Evolutionary conservation across 768 basidiomycete genomes (phyloP).

Genomic region (Nidularia sp.): DNA sequence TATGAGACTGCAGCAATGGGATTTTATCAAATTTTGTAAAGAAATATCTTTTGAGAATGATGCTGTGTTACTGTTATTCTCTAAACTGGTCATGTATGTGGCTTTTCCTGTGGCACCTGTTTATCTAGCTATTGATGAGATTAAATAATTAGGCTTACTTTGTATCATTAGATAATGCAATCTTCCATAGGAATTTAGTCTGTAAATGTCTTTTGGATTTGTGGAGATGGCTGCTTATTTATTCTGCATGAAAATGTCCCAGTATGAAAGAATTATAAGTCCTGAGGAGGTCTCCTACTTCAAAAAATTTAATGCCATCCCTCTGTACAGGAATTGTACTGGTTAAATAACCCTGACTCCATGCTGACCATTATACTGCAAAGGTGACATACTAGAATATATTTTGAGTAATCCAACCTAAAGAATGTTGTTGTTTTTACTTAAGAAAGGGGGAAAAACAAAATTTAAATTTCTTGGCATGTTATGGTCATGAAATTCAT

Average conservation of each 20-base stretch:
- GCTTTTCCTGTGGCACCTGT: slow-evolving; percentile 54
- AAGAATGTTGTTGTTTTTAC: not conserved
- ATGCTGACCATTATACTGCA: slow-evolving; percentile 13
- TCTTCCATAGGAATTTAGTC: slow-evolving; percentile 36
- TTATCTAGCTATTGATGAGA: not conserved
- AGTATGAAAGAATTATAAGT: not conserved
- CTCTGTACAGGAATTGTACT: slow-evolving; percentile 28
- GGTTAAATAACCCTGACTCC: not conserved
- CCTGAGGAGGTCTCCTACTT: slow-evolving; percentile 23
- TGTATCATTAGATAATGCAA: slow-evolving; percentile 51
- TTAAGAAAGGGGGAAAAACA: not conserved
- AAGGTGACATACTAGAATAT: slow-evolving; percentile 35
- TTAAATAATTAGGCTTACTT: slow-evolving; percentile 24
- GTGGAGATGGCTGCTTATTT: slow-evolving; percentile 63
- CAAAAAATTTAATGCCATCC: slow-evolving; percentile 57
- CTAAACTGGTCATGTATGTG: slow-evolving; percentile 66
- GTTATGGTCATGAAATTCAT: slow-evolving; percentile 41
- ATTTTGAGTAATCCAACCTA: slow-evolving; percentile 40
- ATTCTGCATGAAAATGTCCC: slow-evolving; percentile 24
- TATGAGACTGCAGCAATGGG: slow-evolving; percentile 55
- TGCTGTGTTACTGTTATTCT: slow-evolving; percentile 40
- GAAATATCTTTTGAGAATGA: not conserved
- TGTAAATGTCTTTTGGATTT: slow-evolving; percentile 45
- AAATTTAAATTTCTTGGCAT: slow-evolving; percentile 39
- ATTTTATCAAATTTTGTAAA: slow-evolving; percentile 18